Conservation (phyloP, 2,329 filamentous ascomycete genomes). For the Fusarium luffae region DNA sequence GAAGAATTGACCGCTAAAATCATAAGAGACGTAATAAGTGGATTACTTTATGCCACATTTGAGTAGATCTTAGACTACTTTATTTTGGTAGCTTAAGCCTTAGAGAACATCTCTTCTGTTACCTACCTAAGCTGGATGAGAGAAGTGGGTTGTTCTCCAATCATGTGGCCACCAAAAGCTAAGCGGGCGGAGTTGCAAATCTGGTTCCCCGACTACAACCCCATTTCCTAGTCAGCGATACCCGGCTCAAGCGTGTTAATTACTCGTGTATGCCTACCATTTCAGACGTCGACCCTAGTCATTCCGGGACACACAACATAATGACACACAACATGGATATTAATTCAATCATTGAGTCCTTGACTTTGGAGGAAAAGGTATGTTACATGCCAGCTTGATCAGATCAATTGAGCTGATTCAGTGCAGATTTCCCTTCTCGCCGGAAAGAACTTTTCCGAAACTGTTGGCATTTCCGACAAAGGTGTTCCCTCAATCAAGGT, state of each 20-base stretch:
- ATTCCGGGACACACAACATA: background rate
- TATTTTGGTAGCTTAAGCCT: no score
- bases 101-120: no score
- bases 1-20: no score
- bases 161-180: background rate
- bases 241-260: background rate
- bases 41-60: no score
- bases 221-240: background rate
- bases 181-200: background rate
- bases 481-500: constrained; percentile 40
- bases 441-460: constrained; percentile 42
- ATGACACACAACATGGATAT: constrained; percentile 18
- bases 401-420: background rate
- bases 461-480: constrained; percentile 27
- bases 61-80: no score
- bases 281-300: background rate
- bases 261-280: background rate
- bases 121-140: background rate
- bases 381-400: fast-evolving
- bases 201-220: background rate
- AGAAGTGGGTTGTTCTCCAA: background rate
- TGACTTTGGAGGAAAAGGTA: constrained; percentile 41
- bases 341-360: constrained; percentile 19
- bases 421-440: constrained; percentile 39
- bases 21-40: no score